Base-by-base conservation (phyloP, 75 land plant species). In the Cryptomeria japonica region DNA sequence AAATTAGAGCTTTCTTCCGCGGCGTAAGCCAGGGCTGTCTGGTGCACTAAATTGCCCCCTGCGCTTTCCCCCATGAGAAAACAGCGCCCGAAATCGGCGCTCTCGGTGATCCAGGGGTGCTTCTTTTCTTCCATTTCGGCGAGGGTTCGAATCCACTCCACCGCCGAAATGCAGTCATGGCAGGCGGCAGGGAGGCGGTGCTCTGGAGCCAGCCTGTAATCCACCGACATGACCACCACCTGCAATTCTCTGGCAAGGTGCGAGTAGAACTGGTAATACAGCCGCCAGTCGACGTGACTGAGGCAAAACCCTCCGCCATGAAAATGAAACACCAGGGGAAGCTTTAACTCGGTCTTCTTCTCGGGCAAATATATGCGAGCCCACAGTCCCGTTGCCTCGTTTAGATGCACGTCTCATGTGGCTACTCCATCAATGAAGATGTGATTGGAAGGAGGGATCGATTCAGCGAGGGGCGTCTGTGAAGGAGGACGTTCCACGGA, bases 171-270 rank as follows among this genome's bases (percentile, higher is more conserved):
- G 34, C 73, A 86, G 56, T 92, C 93, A 0, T 92, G 79, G 82
- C 89, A 88, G 44, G 92, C 88, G 0, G 85, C 87, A 6, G 93
- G 93, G 72, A 76, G 86, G 2, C 76, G 86, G 47, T 88, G 83
- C 92, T 92, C 93, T 14, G 92, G 93, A 34, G 93, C 88, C n/a
- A 87, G 87, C 39, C 93, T 68, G 83, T 91, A 92, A 25, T 92
- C 89, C 56, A 92, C 92, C 34, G 93, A 91, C 44, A 92, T 76
- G 5, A 88, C 72, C 22, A 92, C 68, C 18, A 86, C 90, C 7
- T 68, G 47, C n/a, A 85, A 89, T 76, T 38, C n/a, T 22, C 64
- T 83, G 82, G 2, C 1, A 41, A 41, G 87, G 13, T 49, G 61
- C 84, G 76, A 87, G 51, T 89, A 87, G 42, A 90, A 85, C 6